Base-by-base conservation (phyloP, 2,329 filamentous ascomycete genomes). In the Salinomyces thailandicus region DNA sequence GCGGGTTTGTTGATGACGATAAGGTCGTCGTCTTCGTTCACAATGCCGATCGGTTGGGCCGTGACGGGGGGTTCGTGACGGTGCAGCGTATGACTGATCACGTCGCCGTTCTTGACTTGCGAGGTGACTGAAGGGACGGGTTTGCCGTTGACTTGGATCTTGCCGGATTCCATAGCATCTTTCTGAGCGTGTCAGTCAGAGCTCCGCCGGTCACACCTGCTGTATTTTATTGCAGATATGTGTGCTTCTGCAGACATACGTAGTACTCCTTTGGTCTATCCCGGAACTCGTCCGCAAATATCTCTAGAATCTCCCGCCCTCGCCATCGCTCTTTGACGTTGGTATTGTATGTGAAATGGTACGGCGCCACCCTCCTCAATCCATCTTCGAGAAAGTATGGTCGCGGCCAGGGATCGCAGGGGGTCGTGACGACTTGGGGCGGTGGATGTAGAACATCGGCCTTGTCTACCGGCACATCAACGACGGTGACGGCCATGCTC, bases 1-100 rank as follows among this genome's bases (percentile, higher is more conserved):
- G 89, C 81, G 0, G 91, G 91, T 61, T 98, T 98, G 65, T 95
- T 86, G 58, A 98, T 93, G 43, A 96, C 87, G 41, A 98, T 81
- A 68, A 98, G 80, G 48, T 87, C 81, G 31, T 93, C 76, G 50
- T 94, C 85, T 61, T 98, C 91, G 61, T 94, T 82, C 26, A 98
- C 77, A 31, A 95, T 73, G 12, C 74, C 75, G 33, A 98, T 80
- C 0, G 83, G 75, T 28, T 83, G 75, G 12, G 77, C 79, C 2
- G 85, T 87, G 19, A 95, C 85, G 1, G 91, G 91, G 2, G 91
- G 91, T 61, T 98, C 91, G 59, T 98, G 91, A 11, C 91, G 81
- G 60, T 98, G 91, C 42, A 93, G 72, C 3, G 86, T 95, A 61
- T 98, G 91, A 8, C 84, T 89, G 37, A 98, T 80, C 38, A 93